Conservation (phyloP, 192 early-diverging fungal species). For the Martensiomyces pterosporus region DNA sequence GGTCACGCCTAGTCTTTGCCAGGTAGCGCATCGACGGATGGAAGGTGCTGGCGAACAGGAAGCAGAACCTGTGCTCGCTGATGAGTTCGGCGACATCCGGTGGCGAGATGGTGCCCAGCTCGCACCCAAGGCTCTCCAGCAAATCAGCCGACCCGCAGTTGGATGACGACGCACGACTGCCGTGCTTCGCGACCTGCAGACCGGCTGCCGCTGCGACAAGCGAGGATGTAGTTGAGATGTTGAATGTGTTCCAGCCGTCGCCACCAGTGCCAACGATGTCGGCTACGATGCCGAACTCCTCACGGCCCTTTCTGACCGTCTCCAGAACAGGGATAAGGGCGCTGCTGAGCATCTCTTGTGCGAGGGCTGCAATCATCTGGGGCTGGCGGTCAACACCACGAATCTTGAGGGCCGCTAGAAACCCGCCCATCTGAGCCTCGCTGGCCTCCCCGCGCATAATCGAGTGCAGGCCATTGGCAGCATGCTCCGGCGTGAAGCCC, state of each 20-base stretch:
- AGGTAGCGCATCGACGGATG: slow-evolving; percentile 88
- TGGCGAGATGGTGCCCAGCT: slow-evolving; percentile 62
- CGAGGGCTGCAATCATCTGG: slow-evolving; percentile 72
- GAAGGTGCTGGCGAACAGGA: slow-evolving; percentile 87
- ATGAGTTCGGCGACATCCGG: slow-evolving; percentile 61
- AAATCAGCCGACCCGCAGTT: slow-evolving; percentile 89
- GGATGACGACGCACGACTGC: slow-evolving; percentile 87
- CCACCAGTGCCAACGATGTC: slow-evolving; percentile 97
- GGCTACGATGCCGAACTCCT: slow-evolving; percentile 50
- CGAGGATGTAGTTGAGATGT: slow-evolving; percentile 86
- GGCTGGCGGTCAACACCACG: slow-evolving; percentile 68
- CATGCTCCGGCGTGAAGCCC: slow-evolving; percentile 57
- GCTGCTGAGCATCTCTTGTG: slow-evolving; percentile 67
- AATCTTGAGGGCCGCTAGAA: slow-evolving; percentile 72
- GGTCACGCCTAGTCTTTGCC: slow-evolving; percentile 68
- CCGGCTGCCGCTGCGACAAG: slow-evolving; percentile 92
- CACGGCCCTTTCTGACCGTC: slow-evolving; percentile 19
- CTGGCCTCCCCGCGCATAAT: slow-evolving; percentile 76
- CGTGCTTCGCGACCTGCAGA: slow-evolving; percentile 88
- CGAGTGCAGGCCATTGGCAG: slow-evolving; percentile 52
- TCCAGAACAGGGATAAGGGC: slow-evolving; percentile 60
- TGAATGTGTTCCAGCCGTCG: slow-evolving; percentile 94
- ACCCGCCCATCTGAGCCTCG: slow-evolving; percentile 79
- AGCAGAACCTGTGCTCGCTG: slow-evolving; percentile 69
- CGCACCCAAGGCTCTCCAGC: slow-evolving; percentile 78